Base-by-base conservation (phyloP, 345 rosid genomes). In the Rhodomyrtus tomentosa region DNA sequence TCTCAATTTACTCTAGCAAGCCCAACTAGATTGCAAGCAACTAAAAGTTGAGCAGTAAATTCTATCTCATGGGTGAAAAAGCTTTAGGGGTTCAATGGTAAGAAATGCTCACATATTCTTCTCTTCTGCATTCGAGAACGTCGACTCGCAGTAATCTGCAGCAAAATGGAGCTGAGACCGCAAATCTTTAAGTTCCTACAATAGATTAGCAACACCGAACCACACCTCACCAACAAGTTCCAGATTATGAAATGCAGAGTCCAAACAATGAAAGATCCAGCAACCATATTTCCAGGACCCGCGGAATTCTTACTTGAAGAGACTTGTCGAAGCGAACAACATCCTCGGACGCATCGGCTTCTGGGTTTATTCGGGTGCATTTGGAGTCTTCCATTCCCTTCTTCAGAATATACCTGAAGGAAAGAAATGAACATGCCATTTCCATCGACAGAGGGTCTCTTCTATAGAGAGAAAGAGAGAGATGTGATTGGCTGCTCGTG, bases 161-260 rank as follows among this genome's bases (percentile, higher is more conserved):
- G 96, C 95, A 48, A 86, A 59, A 68, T 93, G 95, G 86, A 94
- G 94, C 90, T 93, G 98, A 50, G 95, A 91, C 36, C 92, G 88
- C 89, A 94, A 87, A 82, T 89, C 93, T 85, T 84, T 90, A 11
- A 94, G 95, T 73, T 94, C 98, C 98, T 93, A 76, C 9, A 76
- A n/a, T 48, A 68, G 52, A 73, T n/a, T 25, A 4, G 51, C 54
- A 50, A 20, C 49, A 11, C n/a, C 59, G 7, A 84, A 50, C 72
- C 81, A 13, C 40, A 59, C 29, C 58, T 50, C 55, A 62, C 45
- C 45, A 36, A 36, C 45, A 10, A 36, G 24, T 0, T 21, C 0
- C 8, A 18, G 45, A 68, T 10, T 18, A 68, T 45, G 18, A 36
- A 36, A 36, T 36, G 25, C 45, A 18, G 76, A 32, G 76, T 68